Conservation (phyloP, 2,329 filamentous ascomycete genomes). For the Penicillium sp. region DNA sequence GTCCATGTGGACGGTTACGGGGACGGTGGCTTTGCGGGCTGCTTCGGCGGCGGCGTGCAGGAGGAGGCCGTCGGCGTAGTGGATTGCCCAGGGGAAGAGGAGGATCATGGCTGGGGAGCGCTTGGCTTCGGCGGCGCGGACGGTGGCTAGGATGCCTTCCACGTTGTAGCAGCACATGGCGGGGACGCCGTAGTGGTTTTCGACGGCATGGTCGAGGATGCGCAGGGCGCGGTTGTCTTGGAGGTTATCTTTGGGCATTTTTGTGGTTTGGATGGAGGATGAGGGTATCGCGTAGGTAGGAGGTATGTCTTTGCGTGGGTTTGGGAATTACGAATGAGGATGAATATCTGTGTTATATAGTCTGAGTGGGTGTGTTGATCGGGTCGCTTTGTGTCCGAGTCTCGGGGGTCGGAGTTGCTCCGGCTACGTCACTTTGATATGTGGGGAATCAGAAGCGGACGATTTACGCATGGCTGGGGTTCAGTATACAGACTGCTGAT, state of each 20-base stretch:
- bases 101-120: slow-evolving; percentile 66
- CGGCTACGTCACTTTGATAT: slow-evolving; percentile 7
- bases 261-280: slow-evolving; percentile 26
- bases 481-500: too few relatives aligned
- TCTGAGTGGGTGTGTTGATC: neutral
- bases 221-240: slow-evolving; percentile 51
- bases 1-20: slow-evolving; percentile 62
- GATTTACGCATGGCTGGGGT: too few relatives aligned
- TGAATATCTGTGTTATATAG: slow-evolving; percentile 1
- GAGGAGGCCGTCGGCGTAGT: slow-evolving; percentile 58
- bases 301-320: neutral
- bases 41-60: slow-evolving; percentile 56
- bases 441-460: neutral
- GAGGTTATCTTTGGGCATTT: slow-evolving; percentile 29
- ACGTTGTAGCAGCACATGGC: slow-evolving; percentile 66
- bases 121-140: slow-evolving; percentile 65
- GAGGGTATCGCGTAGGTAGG: neutral
- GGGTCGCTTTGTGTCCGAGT: slow-evolving; percentile 4
- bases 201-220: slow-evolving; percentile 56
- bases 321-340: neutral
- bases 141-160: slow-evolving; percentile 65
- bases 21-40: slow-evolving; percentile 55
- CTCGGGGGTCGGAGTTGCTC: slow-evolving; percentile 10
- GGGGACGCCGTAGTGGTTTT: slow-evolving; percentile 57
- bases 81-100: slow-evolving; percentile 69